Evolutionary conservation across 2,329 filamentous ascomycete species (phyloP).

Genomic region (Paraphaeosphaeria sporulosa): DNA sequence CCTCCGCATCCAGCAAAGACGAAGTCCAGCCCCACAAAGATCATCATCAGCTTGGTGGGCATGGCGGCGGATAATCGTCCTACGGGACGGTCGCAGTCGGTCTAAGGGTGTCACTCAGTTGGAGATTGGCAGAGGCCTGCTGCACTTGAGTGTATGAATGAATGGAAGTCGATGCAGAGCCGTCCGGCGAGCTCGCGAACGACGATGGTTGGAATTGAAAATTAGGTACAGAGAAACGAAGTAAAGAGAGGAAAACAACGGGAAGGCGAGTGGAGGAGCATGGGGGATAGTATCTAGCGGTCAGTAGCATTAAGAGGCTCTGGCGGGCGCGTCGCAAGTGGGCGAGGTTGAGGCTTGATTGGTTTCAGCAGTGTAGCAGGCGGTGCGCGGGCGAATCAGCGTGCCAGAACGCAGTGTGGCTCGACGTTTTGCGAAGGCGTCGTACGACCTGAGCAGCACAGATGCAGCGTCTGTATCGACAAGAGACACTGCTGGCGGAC

Average conservation of each 20-base stretch:
- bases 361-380: slow-evolving; percentile 48
- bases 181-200: slow-evolving; percentile 49
- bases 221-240: slow-evolving; percentile 44
- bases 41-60: slow-evolving; percentile 61
- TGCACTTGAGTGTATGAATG: slow-evolving; percentile 24
- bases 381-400: slow-evolving; percentile 40
- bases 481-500: slow-evolving; percentile 12
- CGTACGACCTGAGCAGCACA: slow-evolving; percentile 27
- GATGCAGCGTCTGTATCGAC: background rate
- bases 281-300: slow-evolving; percentile 32
- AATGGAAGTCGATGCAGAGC: slow-evolving; percentile 46
- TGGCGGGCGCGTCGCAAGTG: slow-evolving; percentile 43
- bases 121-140: background rate
- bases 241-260: slow-evolving; percentile 31
- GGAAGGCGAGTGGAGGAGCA: slow-evolving; percentile 34
- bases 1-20: slow-evolving; percentile 61
- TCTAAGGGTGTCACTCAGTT: slow-evolving; percentile 3
- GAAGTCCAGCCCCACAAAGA: slow-evolving; percentile 60
- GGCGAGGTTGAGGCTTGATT: slow-evolving; percentile 35
- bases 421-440: slow-evolving; percentile 13
- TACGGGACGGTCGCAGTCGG: slow-evolving; percentile 15
- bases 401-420: slow-evolving; percentile 15
- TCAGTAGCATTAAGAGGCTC: slow-evolving; percentile 45
- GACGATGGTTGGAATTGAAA: slow-evolving; percentile 36
- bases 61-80: slow-evolving; percentile 46